Conservation (phyloP, 495 filamentous ascomycete genomes). For the Podospora bellae-mahoneyi region DNA sequence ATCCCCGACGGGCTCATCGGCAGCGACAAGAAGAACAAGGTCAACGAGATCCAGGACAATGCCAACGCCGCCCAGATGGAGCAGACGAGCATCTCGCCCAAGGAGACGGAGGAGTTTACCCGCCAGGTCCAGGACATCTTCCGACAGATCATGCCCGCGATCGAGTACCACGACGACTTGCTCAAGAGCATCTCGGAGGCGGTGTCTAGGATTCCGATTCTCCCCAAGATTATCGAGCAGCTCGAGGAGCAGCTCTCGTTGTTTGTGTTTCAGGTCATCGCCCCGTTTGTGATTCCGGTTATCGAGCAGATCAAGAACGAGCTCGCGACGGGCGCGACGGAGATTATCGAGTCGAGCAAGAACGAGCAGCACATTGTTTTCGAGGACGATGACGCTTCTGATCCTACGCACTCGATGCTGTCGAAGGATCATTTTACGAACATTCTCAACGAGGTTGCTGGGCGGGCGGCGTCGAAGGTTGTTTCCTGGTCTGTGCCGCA, state of each 20-base stretch:
- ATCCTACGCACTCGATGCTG: slow-evolving; percentile 95
- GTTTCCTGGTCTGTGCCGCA: slow-evolving; percentile 82
- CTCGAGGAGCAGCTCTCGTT: slow-evolving; percentile 74
- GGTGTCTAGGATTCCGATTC: slow-evolving; percentile 74
- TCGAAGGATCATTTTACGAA: slow-evolving; percentile 92
- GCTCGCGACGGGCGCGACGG: slow-evolving; percentile 75
- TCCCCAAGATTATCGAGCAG: slow-evolving; percentile 75
- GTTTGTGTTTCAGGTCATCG: slow-evolving; percentile 82
- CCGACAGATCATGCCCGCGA: slow-evolving; percentile 74
- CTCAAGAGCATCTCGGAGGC: slow-evolving; percentile 72
- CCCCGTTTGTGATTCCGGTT: slow-evolving; percentile 80
- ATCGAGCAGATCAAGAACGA: slow-evolving; percentile 81
- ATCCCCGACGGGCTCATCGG: slow-evolving; percentile 75
- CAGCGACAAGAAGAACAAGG: slow-evolving; percentile 61
- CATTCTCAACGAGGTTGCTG: slow-evolving; percentile 83
- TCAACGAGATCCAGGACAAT: slow-evolving; percentile 64
- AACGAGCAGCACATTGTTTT: slow-evolving; percentile 83
- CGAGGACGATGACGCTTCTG: slow-evolving; percentile 64
- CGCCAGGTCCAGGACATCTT: slow-evolving; percentile 61
- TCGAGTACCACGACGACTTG: slow-evolving; percentile 84
- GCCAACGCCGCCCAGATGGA: slow-evolving; percentile 65
- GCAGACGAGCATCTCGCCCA: slow-evolving; percentile 62
- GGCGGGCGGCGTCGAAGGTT: slow-evolving; percentile 71
- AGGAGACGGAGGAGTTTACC: slow-evolving; percentile 73
- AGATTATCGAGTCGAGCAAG: slow-evolving; percentile 76